phyloP scores from a whole-genome alignment of 306 rosid genomes.

The Cercis canadensis region DNA sequence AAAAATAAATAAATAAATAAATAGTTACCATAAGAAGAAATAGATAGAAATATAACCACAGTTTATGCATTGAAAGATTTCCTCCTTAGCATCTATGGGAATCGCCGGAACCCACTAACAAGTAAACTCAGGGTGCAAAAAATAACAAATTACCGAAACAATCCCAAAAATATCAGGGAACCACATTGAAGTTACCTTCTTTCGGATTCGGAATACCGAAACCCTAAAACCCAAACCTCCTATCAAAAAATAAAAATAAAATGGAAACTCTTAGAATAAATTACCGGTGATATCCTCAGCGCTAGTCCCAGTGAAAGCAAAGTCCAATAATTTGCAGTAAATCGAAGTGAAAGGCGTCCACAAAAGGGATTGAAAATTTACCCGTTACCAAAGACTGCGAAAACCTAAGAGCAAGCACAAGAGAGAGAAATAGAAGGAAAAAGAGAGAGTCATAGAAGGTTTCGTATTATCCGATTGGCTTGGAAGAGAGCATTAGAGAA shows the following conservation, averaged over 20 bases:
- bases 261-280: slow-evolving; percentile 11
- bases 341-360: not conserved
- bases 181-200: slow-evolving; percentile 30
- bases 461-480: slow-evolving; percentile 44
- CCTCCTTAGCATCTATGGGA: not conserved
- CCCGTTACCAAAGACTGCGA: slow-evolving; percentile 41
- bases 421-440: not conserved
- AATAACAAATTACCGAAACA: not conserved
- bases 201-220: slow-evolving; percentile 33
- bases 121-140: not conserved
- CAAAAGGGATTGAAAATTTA: slow-evolving; percentile 25
- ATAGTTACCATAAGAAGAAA: slow-evolving; percentile 15
- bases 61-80: not conserved
- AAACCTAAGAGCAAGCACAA: slow-evolving; percentile 28
- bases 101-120: not conserved
- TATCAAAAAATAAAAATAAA: not conserved
- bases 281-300: slow-evolving; percentile 23
- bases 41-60: not conserved
- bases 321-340: slow-evolving; percentile 26
- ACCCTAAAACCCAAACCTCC: slow-evolving; percentile 42
- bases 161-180: slow-evolving; percentile 12
- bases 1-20: not conserved
- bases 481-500: slow-evolving; percentile 34
- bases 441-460: slow-evolving; percentile 9
- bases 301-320: slow-evolving; percentile 19